These are phyloP conservation scores for Trichosporon ovoides DNA, from an alignment of 1,284 basidiomycete genomes.

Conservation along the genomic window DNA sequence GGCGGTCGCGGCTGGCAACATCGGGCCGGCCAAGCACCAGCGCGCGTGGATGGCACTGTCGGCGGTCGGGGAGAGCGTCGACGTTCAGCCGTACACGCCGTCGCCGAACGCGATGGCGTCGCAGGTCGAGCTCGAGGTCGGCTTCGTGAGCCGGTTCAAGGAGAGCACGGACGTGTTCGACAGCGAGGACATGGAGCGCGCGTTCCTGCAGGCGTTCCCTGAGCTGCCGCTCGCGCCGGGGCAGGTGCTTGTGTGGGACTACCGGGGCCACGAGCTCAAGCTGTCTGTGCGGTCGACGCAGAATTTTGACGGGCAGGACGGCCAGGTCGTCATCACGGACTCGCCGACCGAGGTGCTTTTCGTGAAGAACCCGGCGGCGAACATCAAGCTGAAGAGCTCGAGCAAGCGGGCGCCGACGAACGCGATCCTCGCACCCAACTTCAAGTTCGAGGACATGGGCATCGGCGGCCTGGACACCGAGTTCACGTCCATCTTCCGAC, in stretches of 20 bases:
- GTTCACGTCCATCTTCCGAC: conserved; percentile 94
- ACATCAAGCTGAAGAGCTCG: conserved; percentile 87
- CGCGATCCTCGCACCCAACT: conserved; percentile 94
- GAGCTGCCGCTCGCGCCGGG: conserved; percentile 56
- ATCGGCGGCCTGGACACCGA: conserved; percentile 96
- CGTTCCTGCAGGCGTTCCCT: conserved; percentile 72
- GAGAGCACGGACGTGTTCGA: conserved; percentile 70
- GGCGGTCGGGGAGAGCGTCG: conserved; percentile 66
- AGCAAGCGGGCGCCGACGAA: conserved; percentile 86
- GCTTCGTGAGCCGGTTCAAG: conserved; percentile 61
- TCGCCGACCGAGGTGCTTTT: conserved; percentile 85
- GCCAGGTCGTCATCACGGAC: conserved; percentile 73
- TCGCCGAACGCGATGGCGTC: conserved; percentile 65
- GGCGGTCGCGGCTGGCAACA: conserved; percentile 60
- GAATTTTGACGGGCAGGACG: conserved; percentile 52
- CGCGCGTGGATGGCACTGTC: conserved; percentile 84
- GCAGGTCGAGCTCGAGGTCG: conserved; percentile 71
- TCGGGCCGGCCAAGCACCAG: conserved; percentile 55
- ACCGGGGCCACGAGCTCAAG: conserved; percentile 78
- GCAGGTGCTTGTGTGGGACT: conserved; percentile 81
- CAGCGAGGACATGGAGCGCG: conserved; percentile 74
- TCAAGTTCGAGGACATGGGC: conserved; percentile 99
- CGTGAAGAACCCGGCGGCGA: conserved; percentile 72
- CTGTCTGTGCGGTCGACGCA: conserved; percentile 64
- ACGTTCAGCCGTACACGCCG: conserved; percentile 62